A percentile compares a stretch with the other conserved stretches of the same genome.
Conservation (phyloP, 2,329 filamentous ascomycete genomes). For the Aspergillus sp. region DNA sequence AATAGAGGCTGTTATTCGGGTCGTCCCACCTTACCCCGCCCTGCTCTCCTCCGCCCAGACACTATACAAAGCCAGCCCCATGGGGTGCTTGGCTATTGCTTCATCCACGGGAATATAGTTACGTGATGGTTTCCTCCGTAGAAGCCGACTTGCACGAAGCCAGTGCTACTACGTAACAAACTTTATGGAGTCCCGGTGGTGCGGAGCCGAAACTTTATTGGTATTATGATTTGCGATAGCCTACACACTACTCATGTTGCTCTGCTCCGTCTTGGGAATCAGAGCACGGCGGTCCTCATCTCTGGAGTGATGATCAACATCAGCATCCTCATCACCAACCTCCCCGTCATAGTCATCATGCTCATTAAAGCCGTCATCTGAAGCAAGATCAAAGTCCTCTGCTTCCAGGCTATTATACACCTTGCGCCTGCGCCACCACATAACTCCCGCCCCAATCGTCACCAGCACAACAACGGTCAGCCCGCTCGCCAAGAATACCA, state of each 20-base stretch:
- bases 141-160: too few relatives aligned
- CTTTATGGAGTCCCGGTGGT: too few relatives aligned
- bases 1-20: too few relatives aligned
- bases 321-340: neutral
- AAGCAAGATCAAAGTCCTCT: neutral
- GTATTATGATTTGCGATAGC: too few relatives aligned
- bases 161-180: too few relatives aligned
- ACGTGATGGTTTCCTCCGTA: too few relatives aligned
- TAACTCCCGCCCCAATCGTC: neutral
- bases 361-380: neutral
- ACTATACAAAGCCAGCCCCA: too few relatives aligned
- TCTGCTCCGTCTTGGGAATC: neutral
- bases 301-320: neutral
- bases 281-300: neutral
- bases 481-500: neutral
- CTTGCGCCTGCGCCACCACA: neutral
- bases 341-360: neutral
- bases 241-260: neutral
- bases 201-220: too few relatives aligned
- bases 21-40: too few relatives aligned
- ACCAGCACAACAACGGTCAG: neutral
- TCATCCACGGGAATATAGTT: too few relatives aligned
- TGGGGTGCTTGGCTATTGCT: too few relatives aligned
- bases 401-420: neutral
- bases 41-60: too few relatives aligned